A percentile compares a stretch with the other conserved stretches of the same genome.
phyloP scores from a whole-genome alignment of 2,329 filamentous ascomycete species.

The Whalleya microplaca region DNA sequence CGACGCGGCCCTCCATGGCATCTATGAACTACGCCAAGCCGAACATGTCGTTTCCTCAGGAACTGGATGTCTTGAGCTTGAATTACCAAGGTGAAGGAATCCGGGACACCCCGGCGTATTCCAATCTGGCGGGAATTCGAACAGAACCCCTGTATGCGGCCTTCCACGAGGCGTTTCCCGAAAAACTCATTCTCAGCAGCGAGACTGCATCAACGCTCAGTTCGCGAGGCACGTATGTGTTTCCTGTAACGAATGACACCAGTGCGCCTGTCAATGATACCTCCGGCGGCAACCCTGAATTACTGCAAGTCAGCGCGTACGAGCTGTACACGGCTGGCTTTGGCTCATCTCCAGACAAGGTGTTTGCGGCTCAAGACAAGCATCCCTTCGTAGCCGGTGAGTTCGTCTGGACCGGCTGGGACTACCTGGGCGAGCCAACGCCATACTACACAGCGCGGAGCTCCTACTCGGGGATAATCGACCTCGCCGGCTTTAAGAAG shows the following conservation, averaged over 20 bases:
- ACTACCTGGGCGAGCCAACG: slow-evolving; percentile 55
- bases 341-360: slow-evolving; percentile 56
- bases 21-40: slow-evolving; percentile 52
- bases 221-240: slow-evolving; percentile 55
- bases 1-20: slow-evolving; percentile 48
- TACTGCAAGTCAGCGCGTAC: slow-evolving; percentile 50
- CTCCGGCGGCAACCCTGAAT: slow-evolving; percentile 43
- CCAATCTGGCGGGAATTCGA: slow-evolving; percentile 1
- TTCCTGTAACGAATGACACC: slow-evolving; percentile 49
- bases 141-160: slow-evolving; percentile 38
- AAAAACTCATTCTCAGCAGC: slow-evolving; percentile 50
- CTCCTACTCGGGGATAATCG: slow-evolving; percentile 59
- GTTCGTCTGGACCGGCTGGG: slow-evolving; percentile 56
- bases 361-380: slow-evolving; percentile 52
- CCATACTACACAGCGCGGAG: slow-evolving; percentile 52
- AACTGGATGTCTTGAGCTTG: slow-evolving; percentile 52
- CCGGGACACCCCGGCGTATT: slow-evolving; percentile 34
- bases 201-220: slow-evolving; percentile 51
- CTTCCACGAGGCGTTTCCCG: slow-evolving; percentile 50
- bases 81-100: slow-evolving; percentile 60
- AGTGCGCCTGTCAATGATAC: slow-evolving; percentile 44
- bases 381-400: slow-evolving; percentile 56
- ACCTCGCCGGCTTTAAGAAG: slow-evolving; percentile 59
- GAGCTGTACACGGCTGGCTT: slow-evolving; percentile 53
- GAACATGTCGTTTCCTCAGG: slow-evolving; percentile 41